Conservation (phyloP, 371 early-diverging fungal genomes). For the Zopfochytrium polystomum region DNA sequence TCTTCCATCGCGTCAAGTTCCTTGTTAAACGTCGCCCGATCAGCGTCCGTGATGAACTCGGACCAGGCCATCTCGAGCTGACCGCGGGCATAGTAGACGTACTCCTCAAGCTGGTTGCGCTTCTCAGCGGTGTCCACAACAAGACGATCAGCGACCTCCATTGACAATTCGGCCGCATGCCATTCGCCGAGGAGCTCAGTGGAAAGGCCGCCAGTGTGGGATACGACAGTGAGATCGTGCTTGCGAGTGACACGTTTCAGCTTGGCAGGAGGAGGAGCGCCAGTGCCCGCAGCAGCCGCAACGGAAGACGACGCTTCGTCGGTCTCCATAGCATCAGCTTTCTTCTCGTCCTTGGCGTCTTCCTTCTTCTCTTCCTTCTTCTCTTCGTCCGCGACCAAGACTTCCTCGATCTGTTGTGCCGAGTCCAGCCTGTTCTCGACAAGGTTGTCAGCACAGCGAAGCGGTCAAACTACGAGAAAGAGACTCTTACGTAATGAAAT, state of each 20-base stretch:
- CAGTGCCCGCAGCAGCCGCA: conserved; percentile 22
- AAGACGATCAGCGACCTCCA: conserved; percentile 81
- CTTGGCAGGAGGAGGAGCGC: conserved; percentile 51
- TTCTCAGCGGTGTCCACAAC: conserved; percentile 90
- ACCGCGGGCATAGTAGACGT: conserved; percentile 93
- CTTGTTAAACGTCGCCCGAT: conserved; percentile 66
- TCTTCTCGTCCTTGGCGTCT: conserved; percentile 30
- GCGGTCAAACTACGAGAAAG: background rate
- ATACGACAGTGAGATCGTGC: conserved; percentile 74
- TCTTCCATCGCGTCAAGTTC: conserved; percentile 82
- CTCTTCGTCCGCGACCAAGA: conserved; percentile 45
- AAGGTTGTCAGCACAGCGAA: conserved; percentile 3
- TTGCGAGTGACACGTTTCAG: conserved; percentile 86
- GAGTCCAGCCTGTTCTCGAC: conserved; percentile 58
- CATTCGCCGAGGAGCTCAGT: conserved; percentile 58
- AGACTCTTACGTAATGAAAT: conserved; percentile 55
- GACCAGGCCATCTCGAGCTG: conserved; percentile 76
- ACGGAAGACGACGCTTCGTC: conserved; percentile 53
- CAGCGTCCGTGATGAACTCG: conserved; percentile 69
- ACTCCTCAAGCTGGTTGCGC: conserved; percentile 95
- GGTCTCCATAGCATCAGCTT: conserved; percentile 38
- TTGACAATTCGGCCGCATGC: conserved; percentile 77
- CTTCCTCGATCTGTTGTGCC: conserved; percentile 87
- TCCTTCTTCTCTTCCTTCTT: conserved; percentile 32
- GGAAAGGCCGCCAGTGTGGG: conserved; percentile 60